A percentile compares a stretch with the other conserved stretches of the same genome.
These are phyloP conservation scores for Beta vulgaris DNA, from an alignment of 148 eudicot genomes.

Conservation along the genomic window DNA sequence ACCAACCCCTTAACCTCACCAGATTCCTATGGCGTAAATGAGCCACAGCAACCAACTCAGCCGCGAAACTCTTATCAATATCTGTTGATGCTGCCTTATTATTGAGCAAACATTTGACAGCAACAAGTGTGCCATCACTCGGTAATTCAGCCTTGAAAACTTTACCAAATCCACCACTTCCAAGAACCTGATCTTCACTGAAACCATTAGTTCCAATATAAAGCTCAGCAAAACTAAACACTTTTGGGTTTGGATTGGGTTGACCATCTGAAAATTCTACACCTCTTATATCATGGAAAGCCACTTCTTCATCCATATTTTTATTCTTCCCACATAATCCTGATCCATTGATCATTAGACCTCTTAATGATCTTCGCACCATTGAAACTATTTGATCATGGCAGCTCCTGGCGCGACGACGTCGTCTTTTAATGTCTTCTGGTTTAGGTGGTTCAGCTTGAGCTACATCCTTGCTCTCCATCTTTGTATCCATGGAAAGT, in stretches of 20 bases:
- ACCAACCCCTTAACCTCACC: conserved; percentile 92
- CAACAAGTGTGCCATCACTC: conserved; percentile 69
- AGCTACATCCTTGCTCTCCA: conserved; percentile 17
- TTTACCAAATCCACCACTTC: conserved; percentile 90
- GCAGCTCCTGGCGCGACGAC: background rate
- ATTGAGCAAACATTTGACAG: conserved; percentile 71
- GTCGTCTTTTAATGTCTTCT: background rate
- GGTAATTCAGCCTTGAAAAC: conserved; percentile 73
- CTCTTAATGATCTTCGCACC: conserved; percentile 30
- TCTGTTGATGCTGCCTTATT: background rate
- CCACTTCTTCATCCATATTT: background rate
- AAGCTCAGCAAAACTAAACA: conserved; percentile 83
- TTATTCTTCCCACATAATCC: conserved; percentile 4
- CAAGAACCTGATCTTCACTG: conserved; percentile 52
- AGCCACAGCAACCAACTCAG: conserved; percentile 90
- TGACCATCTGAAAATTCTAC: conserved; percentile 38
- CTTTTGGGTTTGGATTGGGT: conserved; percentile 49
- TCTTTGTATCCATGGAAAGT: background rate
- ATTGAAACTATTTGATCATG: conserved; percentile 20
- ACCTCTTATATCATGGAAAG: conserved; percentile 68
- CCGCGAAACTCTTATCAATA: conserved; percentile 78
- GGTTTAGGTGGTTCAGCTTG: background rate
- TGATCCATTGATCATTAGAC: conserved; percentile 19
- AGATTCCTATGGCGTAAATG: conserved; percentile 93
- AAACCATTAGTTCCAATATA: conserved; percentile 82